A percentile compares a stretch with the other conserved stretches of the same genome.
Conservation (phyloP, 305 asterid genomes). For the Fraxinus dipetala region DNA sequence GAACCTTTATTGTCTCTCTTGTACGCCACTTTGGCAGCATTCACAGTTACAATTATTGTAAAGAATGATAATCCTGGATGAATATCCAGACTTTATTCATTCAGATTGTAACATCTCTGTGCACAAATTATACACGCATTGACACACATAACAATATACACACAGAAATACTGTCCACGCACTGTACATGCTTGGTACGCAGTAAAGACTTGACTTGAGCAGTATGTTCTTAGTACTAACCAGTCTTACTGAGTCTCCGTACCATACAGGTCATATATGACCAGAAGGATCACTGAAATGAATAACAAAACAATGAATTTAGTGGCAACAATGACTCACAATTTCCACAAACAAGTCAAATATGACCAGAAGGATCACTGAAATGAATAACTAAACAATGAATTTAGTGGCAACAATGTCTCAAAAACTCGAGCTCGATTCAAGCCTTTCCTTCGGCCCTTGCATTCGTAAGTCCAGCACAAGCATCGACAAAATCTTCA, state of each 20-base stretch:
- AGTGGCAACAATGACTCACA: neutral
- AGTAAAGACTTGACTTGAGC: neutral
- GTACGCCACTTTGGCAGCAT: neutral
- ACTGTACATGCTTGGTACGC: neutral
- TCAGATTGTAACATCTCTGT: neutral
- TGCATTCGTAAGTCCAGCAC: conserved; percentile 62
- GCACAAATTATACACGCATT: conserved; percentile 12
- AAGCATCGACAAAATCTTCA: conserved; percentile 82
- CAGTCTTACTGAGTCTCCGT: neutral
- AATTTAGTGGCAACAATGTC: neutral
- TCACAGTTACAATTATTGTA: neutral
- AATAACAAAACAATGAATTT: neutral
- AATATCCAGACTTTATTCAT: neutral
- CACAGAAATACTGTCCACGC: neutral
- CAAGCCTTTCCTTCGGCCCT: conserved; percentile 49
- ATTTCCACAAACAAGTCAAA: neutral
- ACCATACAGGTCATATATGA: neutral
- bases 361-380: neutral
- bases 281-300: neutral
- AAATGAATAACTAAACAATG: neutral
- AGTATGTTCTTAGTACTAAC: neutral
- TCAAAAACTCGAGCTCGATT: conserved; percentile 3
- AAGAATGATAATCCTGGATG: neutral
- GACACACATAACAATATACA: neutral
- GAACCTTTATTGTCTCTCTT: neutral